A percentile compares a stretch with the other conserved stretches of the same genome.
These are phyloP conservation scores for Exobasidium rhododendri DNA, from an alignment of 1,284 basidiomycete genomes.

Conservation along the genomic window DNA sequence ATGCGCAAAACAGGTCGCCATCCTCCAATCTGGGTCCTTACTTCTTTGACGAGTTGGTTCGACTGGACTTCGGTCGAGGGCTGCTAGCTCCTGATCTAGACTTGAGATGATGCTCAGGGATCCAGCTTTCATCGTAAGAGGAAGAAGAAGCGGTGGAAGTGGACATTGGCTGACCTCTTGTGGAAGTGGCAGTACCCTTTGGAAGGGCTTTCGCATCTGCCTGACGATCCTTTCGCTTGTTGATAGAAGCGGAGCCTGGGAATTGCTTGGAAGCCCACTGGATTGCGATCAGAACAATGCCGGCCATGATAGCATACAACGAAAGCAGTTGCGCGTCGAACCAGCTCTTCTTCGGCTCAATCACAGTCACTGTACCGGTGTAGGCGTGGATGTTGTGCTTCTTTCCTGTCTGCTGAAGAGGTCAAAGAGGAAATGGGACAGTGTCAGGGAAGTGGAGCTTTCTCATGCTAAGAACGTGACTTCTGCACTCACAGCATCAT, in stretches of 20 bases:
- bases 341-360: conserved; percentile 49
- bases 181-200: neutral
- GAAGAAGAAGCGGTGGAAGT: conserved; percentile 1
- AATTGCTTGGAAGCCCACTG: conserved; percentile 34
- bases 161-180: neutral
- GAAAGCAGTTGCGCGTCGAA: conserved; percentile 49
- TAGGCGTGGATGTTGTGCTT: conserved; percentile 47
- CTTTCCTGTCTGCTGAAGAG: conserved; percentile 41
- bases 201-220: conserved; percentile 4
- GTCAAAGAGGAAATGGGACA: conserved; percentile 1
- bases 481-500: conserved; percentile 24
- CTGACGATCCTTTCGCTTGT: conserved; percentile 16
- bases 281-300: conserved; percentile 24
- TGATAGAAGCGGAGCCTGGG: conserved; percentile 14
- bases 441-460: neutral
- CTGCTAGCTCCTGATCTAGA: neutral
- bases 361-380: conserved; percentile 44
- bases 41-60: conserved; percentile 1
- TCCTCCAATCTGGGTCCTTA: too few species aligned
- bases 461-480: neutral
- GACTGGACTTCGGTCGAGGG: conserved; percentile 6
- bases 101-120: conserved; percentile 21
- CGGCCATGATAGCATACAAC: conserved; percentile 34
- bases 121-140: conserved; percentile 31
- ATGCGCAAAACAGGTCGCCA: too few species aligned